Conservation (phyloP, 129 eudicot species). For the Flaveria trinervia region DNA sequence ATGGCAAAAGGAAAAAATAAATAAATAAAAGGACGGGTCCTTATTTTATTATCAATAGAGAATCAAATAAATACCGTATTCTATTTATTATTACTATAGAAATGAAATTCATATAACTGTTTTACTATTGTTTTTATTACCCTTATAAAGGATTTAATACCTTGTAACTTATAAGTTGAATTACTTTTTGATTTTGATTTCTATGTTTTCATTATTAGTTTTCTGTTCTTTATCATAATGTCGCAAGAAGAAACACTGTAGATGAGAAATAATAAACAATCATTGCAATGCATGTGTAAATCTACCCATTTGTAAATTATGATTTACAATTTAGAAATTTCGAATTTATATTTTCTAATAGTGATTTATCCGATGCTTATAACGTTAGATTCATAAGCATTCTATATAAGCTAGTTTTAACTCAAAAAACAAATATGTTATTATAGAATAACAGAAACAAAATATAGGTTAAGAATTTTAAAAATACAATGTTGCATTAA, state of each 20-base stretch:
- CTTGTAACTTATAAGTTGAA: background rate
- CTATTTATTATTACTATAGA: background rate
- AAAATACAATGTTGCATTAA: too few relatives aligned
- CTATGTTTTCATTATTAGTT: slow-evolving; percentile 7
- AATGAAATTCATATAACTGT: too few relatives aligned
- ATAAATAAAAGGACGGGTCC: background rate
- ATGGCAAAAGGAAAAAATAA: too few relatives aligned
- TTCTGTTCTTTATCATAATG: slow-evolving; percentile 8
- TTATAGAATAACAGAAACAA: too few relatives aligned
- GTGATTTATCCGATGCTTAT: background rate
- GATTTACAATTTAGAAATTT: background rate
- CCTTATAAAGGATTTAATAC: background rate
- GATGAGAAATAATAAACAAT: slow-evolving; percentile 19
- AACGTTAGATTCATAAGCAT: background rate
- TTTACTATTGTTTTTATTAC: background rate
- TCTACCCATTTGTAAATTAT: slow-evolving; percentile 2
- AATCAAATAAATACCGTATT: background rate
- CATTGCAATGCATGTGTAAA: slow-evolving; percentile 24
- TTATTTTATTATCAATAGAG: background rate
- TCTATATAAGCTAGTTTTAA: too few relatives aligned
- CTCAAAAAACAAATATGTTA: too few relatives aligned
- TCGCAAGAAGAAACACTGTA: background rate
- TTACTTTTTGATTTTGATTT: background rate
- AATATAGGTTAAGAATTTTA: too few relatives aligned
- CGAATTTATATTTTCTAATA: background rate